Percentiles rank a stretch among this genome's conserved stretches.
These are phyloP conservation scores for Wickerhamomyces sp. DNA, from an alignment of 1,139 yeast species.

Conservation along the genomic window DNA sequence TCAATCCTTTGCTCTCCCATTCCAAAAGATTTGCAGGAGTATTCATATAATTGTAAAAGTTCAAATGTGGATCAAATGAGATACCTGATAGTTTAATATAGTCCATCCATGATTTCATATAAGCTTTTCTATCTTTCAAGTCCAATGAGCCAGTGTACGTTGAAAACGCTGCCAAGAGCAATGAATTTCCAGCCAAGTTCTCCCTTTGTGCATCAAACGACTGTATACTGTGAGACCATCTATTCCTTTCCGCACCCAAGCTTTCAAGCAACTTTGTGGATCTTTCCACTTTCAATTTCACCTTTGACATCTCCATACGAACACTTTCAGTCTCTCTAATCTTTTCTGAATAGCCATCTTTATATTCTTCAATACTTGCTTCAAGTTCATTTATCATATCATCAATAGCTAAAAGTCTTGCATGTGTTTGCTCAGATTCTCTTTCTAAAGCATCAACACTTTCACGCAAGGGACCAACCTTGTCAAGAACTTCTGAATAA, in stretches of 20 bases:
- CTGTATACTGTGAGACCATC: conserved; percentile 65
- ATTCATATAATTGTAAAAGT: conserved; percentile 35
- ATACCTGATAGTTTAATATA: conserved; percentile 39
- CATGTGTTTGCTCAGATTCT: conserved; percentile 57
- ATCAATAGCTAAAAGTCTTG: conserved; percentile 69
- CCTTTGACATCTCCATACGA: conserved; percentile 63
- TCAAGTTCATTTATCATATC: conserved; percentile 80
- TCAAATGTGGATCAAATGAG: conserved; percentile 35
- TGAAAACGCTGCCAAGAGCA: conserved; percentile 58
- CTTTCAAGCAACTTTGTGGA: conserved; percentile 61
- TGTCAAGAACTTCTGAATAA: conserved; percentile 64
- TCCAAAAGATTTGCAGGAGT: conserved; percentile 36
- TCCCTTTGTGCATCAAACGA: conserved; percentile 46
- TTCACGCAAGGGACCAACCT: conserved; percentile 67
- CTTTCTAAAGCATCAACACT: conserved; percentile 61
- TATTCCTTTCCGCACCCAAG: conserved; percentile 60
- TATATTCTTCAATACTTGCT: conserved; percentile 61
- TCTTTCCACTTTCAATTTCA: conserved; percentile 57
- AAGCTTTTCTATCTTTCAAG: conserved; percentile 41
- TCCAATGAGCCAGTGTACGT: conserved; percentile 62
- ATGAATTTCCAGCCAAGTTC: conserved; percentile 57
- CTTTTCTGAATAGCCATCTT: conserved; percentile 61
- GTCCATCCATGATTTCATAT: conserved; percentile 39
- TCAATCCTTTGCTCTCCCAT: conserved; percentile 54
- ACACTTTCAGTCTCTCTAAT: conserved; percentile 78